phyloP scores from a whole-genome alignment of 345 rosid genomes.

The Boechera retrofracta region DNA sequence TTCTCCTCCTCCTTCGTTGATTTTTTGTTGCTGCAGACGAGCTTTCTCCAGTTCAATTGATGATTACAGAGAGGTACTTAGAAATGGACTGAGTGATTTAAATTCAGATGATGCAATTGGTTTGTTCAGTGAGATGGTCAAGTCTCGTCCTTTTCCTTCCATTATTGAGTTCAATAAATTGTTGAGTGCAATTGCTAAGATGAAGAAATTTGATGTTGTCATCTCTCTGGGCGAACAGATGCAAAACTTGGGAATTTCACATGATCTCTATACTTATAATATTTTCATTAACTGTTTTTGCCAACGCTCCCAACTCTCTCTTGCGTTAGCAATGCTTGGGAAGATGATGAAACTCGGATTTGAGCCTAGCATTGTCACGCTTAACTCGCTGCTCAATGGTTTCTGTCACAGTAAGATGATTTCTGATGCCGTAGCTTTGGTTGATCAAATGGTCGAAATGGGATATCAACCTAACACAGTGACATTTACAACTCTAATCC shows the following conservation, averaged over 20 bases:
- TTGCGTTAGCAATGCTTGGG: not conserved
- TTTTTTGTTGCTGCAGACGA: not conserved
- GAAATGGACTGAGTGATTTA: not conserved
- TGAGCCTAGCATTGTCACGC: not conserved
- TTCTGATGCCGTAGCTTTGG: not conserved
- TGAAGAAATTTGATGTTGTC: slow-evolving; percentile 5
- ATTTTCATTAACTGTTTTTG: not conserved
- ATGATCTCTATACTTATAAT: not conserved
- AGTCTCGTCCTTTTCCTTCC: not conserved
- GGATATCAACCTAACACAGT: not conserved
- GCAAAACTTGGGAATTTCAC: not conserved
- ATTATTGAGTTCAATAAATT: not conserved
- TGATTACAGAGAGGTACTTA: not conserved
- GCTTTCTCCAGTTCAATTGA: not conserved
- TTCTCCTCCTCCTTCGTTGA: not conserved
- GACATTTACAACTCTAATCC: not conserved
- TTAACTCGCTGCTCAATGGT: too few relatives aligned
- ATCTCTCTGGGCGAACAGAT: not conserved
- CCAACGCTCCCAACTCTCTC: not conserved
- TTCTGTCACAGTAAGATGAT: not conserved
- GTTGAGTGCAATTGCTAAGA: not conserved
- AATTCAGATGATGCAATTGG: not conserved
- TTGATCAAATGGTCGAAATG: slow-evolving; percentile 12
- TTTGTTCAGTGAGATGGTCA: not conserved
- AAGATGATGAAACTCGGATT: not conserved